These are phyloP conservation scores for Berkeleyomyces rouxiae DNA, from an alignment of 2,329 filamentous ascomycete genomes.

Conservation along the genomic window DNA sequence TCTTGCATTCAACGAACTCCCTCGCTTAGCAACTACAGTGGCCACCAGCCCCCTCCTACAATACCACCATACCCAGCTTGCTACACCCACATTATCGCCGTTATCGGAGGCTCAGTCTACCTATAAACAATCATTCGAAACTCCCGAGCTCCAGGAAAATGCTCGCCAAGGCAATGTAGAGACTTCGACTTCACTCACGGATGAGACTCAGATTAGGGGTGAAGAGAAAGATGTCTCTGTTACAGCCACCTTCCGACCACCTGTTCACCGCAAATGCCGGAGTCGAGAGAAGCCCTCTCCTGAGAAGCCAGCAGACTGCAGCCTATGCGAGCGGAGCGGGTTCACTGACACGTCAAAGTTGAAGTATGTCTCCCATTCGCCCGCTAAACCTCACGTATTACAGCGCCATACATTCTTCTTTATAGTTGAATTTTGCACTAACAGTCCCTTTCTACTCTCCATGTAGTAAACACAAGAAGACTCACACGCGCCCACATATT, in stretches of 20 bases:
- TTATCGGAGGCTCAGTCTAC: no score
- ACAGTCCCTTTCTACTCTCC: not conserved
- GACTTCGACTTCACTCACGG: no score
- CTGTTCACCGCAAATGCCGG: not conserved
- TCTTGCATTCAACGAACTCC: no score
- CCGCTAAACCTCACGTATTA: not conserved
- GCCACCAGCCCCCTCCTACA: no score
- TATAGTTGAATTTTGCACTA: not conserved
- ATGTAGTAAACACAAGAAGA: slow-evolving; percentile 5
- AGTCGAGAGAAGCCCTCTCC: not conserved
- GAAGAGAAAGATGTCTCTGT: not conserved
- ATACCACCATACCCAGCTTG: no score
- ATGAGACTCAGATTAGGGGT: not conserved
- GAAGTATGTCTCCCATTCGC: not conserved
- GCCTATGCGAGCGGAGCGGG: not conserved
- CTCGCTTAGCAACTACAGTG: no score
- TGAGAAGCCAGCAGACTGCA: not conserved
- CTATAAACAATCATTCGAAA: no score
- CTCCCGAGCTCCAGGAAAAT: no score
- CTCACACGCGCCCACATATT: not conserved
- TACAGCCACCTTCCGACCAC: not conserved
- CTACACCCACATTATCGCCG: no score
- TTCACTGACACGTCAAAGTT: not conserved
- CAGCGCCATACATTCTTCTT: not conserved
- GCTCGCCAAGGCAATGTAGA: no score